Evolutionary conservation across 192 early-diverging fungal species (phyloP).

Genomic region (Backusella circina): DNA sequence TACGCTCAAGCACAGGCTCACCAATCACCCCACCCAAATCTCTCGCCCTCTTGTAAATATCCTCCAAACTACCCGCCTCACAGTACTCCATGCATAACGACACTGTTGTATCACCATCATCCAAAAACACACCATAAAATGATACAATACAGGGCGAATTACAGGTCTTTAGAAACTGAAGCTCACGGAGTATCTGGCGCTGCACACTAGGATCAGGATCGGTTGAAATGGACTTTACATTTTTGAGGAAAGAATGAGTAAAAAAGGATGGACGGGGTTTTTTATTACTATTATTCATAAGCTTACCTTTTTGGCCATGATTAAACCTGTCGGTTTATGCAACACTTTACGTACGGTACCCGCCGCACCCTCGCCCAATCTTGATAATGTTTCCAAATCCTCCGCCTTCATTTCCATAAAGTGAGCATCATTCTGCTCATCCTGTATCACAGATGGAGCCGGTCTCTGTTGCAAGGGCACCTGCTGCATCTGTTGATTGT

Average conservation of each 20-base stretch:
- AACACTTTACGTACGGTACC: constrained; percentile 89
- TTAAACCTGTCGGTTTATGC: constrained; percentile 64
- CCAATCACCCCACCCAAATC: constrained; percentile 75
- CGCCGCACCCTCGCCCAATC: constrained; percentile 85
- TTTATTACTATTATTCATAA: background rate
- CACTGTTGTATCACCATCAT: constrained; percentile 73
- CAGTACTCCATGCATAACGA: constrained; percentile 98
- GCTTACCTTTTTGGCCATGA: constrained; percentile 93
- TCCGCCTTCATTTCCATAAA: constrained; percentile 42
- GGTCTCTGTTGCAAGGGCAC: background rate
- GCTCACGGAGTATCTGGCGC: constrained; percentile 86
- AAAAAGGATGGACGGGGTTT: background rate
- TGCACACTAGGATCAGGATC: constrained; percentile 68
- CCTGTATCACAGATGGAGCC: background rate
- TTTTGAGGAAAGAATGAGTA: background rate
- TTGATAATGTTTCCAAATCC: constrained; percentile 71
- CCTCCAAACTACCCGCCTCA: constrained; percentile 89
- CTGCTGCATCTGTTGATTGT: background rate
- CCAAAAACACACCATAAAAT: constrained; percentile 90
- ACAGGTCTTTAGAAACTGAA: constrained; percentile 86
- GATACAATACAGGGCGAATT: constrained; percentile 91
- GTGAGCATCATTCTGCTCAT: background rate
- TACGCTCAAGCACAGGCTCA: constrained; percentile 84
- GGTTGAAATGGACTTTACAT: constrained; percentile 50
- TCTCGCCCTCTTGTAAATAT: constrained; percentile 77